Conservation (phyloP, 2,329 filamentous ascomycete species). For the Colletotrichum sidae region DNA sequence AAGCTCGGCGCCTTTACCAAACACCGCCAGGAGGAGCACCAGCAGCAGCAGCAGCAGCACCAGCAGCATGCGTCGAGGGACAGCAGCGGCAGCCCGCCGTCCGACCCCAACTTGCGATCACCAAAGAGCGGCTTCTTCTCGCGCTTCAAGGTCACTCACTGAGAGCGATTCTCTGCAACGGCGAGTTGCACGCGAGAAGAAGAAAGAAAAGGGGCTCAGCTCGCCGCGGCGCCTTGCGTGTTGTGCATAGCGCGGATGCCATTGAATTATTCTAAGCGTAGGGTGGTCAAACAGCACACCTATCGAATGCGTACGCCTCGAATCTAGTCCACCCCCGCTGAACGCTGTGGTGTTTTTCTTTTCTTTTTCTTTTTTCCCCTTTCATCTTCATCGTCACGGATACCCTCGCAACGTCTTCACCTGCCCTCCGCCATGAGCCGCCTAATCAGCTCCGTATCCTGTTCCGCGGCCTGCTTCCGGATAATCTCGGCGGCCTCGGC, state of each 20-base stretch:
- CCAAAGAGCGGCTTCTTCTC: conserved; percentile 55
- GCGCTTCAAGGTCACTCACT: conserved; percentile 50
- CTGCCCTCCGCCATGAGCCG: conserved; percentile 57
- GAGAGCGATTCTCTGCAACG: background rate
- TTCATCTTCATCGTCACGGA: too few species aligned
- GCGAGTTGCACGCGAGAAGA: background rate
- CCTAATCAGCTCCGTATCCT: conserved; percentile 63
- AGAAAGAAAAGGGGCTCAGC: too few species aligned
- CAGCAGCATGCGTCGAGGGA: conserved; percentile 27
- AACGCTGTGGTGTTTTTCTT: too few species aligned
- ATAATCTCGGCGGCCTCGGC: conserved; percentile 49
- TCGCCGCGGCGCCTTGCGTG: conserved; percentile 5
- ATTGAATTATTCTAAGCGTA: conserved; percentile 15
- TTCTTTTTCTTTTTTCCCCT: too few species aligned
- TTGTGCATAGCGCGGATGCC: conserved; percentile 2
- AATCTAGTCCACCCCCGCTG: background rate
- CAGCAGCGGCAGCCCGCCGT: conserved; percentile 30
- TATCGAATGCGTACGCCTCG: conserved; percentile 7
- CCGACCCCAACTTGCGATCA: conserved; percentile 39
- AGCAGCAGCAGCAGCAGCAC: conserved; percentile 32
- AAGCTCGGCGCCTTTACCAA: conserved; percentile 51
- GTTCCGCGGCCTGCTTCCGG: conserved; percentile 57
- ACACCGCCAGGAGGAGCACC: conserved; percentile 43
- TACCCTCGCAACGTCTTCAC: conserved; percentile 33
- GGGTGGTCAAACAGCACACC: conserved; percentile 9